Conservation (phyloP, 352 stramenopile genomes). For the Pythium aquatile region DNA sequence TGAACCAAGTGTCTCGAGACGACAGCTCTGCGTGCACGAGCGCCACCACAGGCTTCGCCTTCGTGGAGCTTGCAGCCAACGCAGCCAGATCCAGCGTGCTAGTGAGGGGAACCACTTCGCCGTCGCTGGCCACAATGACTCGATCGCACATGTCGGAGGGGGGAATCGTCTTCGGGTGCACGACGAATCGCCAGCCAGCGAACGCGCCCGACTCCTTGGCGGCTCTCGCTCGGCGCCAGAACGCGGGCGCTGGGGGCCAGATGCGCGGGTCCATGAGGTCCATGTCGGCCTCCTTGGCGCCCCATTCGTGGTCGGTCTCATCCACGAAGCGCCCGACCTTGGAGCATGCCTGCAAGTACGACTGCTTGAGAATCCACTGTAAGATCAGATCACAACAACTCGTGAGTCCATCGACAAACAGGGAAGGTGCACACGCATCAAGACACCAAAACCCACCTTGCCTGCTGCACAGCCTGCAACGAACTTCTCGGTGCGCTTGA, state of each 20-base stretch:
- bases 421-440: neutral
- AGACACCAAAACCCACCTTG: slow-evolving; percentile 47
- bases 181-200: slow-evolving; percentile 64
- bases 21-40: slow-evolving; percentile 55
- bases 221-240: slow-evolving; percentile 64
- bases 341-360: slow-evolving; percentile 73
- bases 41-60: slow-evolving; percentile 51
- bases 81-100: slow-evolving; percentile 51
- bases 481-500: slow-evolving; percentile 88
- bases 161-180: slow-evolving; percentile 72
- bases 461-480: slow-evolving; percentile 74
- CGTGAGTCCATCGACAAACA: slow-evolving; percentile 11
- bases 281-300: slow-evolving; percentile 43
- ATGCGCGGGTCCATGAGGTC: slow-evolving; percentile 75
- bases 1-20: slow-evolving; percentile 64
- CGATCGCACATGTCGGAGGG: slow-evolving; percentile 82
- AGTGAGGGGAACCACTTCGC: slow-evolving; percentile 54
- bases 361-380: slow-evolving; percentile 86
- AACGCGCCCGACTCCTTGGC: slow-evolving; percentile 54
- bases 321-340: slow-evolving; percentile 65
- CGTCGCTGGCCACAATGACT: slow-evolving; percentile 56
- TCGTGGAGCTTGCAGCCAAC: slow-evolving; percentile 34
- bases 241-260: slow-evolving; percentile 54
- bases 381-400: neutral
- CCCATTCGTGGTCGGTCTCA: slow-evolving; percentile 75